A percentile compares a stretch with the other conserved stretches of the same genome.
Conservation (phyloP, 2,329 filamentous ascomycete genomes). For the Ciborinia camelliae region DNA sequence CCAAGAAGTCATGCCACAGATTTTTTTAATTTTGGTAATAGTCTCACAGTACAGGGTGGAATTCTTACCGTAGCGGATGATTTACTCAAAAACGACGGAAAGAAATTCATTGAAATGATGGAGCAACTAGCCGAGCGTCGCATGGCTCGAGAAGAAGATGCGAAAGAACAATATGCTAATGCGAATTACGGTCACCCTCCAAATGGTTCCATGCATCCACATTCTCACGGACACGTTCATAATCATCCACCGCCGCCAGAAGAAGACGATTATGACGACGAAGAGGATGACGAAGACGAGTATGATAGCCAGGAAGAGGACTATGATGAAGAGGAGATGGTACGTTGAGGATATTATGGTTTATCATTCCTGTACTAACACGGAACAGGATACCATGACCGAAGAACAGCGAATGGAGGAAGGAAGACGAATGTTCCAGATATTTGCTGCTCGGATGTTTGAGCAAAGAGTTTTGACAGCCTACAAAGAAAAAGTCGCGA, state of each 20-base stretch:
- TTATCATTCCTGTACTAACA: constrained; percentile 38
- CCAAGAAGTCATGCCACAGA: constrained; percentile 70
- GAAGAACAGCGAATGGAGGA: constrained; percentile 99
- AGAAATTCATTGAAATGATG: constrained; percentile 99
- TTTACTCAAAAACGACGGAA: constrained; percentile 96
- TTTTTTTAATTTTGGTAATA: constrained; percentile 97
- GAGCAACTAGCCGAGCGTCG: constrained; percentile 95
- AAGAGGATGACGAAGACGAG: constrained; percentile 57
- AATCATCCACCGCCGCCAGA: constrained; percentile 71
- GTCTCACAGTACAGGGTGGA: constrained; percentile 92
- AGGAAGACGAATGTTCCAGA: constrained; percentile 97
- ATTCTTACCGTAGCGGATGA: constrained; percentile 99
- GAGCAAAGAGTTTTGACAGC: constrained; percentile 94
- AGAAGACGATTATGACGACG: constrained; percentile 66
- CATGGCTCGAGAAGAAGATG: constrained; percentile 95
- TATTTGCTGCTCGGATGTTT: constrained; percentile 98
- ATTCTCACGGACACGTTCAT: constrained; percentile 43
- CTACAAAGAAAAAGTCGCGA: constrained; percentile 96
- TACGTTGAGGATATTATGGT: constrained; percentile 39
- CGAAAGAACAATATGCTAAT: constrained; percentile 60
- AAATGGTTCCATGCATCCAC: constrained; percentile 51
- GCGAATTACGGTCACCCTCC: constrained; percentile 53
- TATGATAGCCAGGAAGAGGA: constrained; percentile 62
- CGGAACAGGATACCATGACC: constrained; percentile 81
- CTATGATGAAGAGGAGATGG: constrained; percentile 75